These are phyloP conservation scores for Phalaenopsis equestris DNA, from an alignment of 106 monocot genomes.

Conservation along the genomic window DNA sequence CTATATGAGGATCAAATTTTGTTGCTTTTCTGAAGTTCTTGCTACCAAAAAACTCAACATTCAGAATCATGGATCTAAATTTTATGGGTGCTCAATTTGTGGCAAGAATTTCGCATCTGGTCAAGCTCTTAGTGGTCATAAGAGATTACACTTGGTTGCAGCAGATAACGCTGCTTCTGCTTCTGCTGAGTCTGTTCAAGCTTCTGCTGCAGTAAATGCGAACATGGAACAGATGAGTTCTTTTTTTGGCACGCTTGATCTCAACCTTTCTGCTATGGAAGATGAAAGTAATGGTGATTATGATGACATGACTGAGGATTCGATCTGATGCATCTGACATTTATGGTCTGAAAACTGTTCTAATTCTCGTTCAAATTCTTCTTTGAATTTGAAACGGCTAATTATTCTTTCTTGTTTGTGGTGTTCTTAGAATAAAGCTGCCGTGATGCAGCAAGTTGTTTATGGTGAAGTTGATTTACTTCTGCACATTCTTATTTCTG, in stretches of 20 bases:
- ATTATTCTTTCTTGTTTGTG: too few relatives aligned
- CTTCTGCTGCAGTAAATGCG: background rate
- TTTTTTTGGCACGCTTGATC: background rate
- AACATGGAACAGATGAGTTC: background rate
- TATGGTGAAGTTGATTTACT: too few relatives aligned
- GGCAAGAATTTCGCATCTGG: background rate
- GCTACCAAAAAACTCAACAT: background rate
- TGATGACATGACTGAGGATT: too few relatives aligned
- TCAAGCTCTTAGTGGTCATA: slow-evolving; percentile 9
- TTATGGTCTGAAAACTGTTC: background rate
- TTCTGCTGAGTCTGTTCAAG: background rate
- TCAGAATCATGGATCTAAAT: background rate
- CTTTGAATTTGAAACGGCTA: too few relatives aligned
- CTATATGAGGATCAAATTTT: slow-evolving; percentile 7
- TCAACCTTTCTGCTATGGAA: background rate
- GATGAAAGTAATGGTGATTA: background rate
- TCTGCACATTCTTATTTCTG: too few relatives aligned
- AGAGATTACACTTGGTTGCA: slow-evolving; percentile 6
- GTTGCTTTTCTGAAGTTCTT: background rate
- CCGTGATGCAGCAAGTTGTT: too few relatives aligned
- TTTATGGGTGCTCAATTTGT: background rate
- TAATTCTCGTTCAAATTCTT: too few relatives aligned
- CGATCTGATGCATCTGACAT: background rate
- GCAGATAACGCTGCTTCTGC: background rate
- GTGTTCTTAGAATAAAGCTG: too few relatives aligned